Percentiles rank a stretch among this genome's conserved stretches.
phyloP scores from a whole-genome alignment of 306 rosid genomes.

The Calophaca sinica region DNA sequence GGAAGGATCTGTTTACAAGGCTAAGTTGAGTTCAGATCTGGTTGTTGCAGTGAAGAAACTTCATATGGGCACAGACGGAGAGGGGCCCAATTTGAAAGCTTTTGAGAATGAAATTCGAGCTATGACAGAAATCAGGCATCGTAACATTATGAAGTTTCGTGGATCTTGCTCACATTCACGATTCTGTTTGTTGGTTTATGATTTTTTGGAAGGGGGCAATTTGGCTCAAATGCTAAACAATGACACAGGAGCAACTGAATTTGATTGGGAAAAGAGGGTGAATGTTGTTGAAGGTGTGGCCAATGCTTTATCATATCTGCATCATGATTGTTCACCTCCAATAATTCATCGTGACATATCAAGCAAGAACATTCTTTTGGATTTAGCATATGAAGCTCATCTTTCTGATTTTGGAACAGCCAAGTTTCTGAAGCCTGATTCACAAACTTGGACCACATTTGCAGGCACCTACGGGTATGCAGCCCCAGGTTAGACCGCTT shows the following conservation, averaged over 20 bases:
- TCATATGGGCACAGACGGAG: constrained; percentile 6
- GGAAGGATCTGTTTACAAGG: constrained; percentile 45
- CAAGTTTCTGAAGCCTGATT: constrained; percentile 36
- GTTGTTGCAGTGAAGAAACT: constrained; percentile 47
- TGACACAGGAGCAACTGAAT: constrained; percentile 4
- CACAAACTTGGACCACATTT: constrained; percentile 36
- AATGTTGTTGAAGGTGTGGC: constrained; percentile 46
- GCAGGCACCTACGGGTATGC: constrained; percentile 41
- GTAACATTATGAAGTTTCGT: constrained; percentile 38
- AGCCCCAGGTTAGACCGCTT: constrained; percentile 42
- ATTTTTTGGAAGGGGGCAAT: constrained; percentile 41
- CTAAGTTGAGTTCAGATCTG: neutral
- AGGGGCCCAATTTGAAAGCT: constrained; percentile 1
- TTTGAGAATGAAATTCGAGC: constrained; percentile 40
- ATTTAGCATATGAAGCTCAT: constrained; percentile 39
- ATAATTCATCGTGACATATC: constrained; percentile 46
- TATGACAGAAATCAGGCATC: constrained; percentile 43
- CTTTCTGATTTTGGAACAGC: constrained; percentile 45
- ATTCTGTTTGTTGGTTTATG: constrained; percentile 42
- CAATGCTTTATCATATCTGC: constrained; percentile 38
- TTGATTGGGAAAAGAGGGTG: constrained; percentile 47
- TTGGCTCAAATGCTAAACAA: constrained; percentile 26
- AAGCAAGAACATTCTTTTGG: constrained; percentile 46
- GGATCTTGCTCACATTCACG: constrained; percentile 46
- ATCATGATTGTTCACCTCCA: constrained; percentile 40